A percentile compares a stretch with the other conserved stretches of the same genome.
Conservation (phyloP, 2,329 filamentous ascomycete genomes). For the Calycina herbarum region DNA sequence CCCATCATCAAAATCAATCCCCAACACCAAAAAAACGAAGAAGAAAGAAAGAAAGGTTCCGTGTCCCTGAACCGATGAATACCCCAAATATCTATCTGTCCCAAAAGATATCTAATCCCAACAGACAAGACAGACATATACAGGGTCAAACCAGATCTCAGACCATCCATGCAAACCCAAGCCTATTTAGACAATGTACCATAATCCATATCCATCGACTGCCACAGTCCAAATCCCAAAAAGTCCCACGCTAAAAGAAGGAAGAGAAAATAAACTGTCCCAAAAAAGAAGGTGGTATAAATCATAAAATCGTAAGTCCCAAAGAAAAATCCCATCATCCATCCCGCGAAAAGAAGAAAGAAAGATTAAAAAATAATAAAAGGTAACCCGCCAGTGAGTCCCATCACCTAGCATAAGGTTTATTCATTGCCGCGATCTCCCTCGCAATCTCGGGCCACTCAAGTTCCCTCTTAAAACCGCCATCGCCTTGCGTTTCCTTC, state of each 20-base stretch:
- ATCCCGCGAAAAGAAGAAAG: constrained; percentile 8
- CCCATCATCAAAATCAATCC: not conserved
- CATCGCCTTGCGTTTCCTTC: constrained; percentile 42
- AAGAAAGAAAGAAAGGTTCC: not conserved
- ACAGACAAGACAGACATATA: constrained; percentile 1
- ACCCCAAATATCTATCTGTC: not conserved
- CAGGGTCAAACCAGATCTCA: not conserved
- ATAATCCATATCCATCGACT: not conserved
- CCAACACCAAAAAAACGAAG: not conserved
- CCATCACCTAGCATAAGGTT: constrained; percentile 74
- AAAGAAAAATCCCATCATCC: constrained; percentile 11
- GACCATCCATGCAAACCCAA: not conserved
- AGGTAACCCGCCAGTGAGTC: not conserved
- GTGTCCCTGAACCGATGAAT: not conserved
- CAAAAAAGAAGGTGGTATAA: constrained; percentile 14
- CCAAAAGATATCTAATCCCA: not conserved
- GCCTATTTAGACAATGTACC: not conserved
- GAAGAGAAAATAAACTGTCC: not conserved
- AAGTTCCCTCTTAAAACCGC: constrained; percentile 67
- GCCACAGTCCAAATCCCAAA: not conserved
- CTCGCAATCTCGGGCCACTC: constrained; percentile 88
- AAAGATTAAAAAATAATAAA: constrained; percentile 3
- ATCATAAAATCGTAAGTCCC: constrained; percentile 21
- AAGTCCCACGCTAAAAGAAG: not conserved
- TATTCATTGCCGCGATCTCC: constrained; percentile 94